These are phyloP conservation scores for Colletotrichum orchidophilum DNA, from an alignment of 2,329 filamentous ascomycete genomes.

Conservation along the genomic window DNA sequence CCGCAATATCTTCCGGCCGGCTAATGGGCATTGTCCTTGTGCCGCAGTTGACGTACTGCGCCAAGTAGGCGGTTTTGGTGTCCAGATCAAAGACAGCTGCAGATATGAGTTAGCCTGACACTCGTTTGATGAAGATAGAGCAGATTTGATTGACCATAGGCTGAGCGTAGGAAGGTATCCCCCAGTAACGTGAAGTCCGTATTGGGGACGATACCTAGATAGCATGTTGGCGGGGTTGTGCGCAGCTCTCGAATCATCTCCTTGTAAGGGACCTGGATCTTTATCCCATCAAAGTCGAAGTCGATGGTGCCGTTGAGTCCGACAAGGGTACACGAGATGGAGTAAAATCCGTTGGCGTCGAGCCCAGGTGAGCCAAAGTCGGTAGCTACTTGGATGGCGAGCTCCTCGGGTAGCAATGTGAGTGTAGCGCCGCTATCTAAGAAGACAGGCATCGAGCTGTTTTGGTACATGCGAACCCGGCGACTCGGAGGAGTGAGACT, in stretches of 20 bases:
- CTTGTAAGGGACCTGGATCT: slow-evolving; percentile 58
- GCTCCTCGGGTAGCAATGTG: slow-evolving; percentile 68
- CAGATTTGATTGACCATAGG: slow-evolving; percentile 53
- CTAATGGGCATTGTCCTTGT: slow-evolving; percentile 37
- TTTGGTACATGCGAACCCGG: slow-evolving; percentile 37
- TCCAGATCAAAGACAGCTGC: slow-evolving; percentile 62
- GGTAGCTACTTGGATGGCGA: slow-evolving; percentile 60
- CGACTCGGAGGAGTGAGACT: slow-evolving; percentile 51
- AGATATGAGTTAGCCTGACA: not conserved
- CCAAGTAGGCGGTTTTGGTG: slow-evolving; percentile 57
- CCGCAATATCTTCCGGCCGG: slow-evolving; percentile 22
- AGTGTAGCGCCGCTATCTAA: slow-evolving; percentile 77
- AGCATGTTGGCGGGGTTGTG: slow-evolving; percentile 48
- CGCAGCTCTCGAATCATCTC: slow-evolving; percentile 56
- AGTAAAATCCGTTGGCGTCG: slow-evolving; percentile 55
- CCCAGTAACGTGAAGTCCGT: slow-evolving; percentile 62
- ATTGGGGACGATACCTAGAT: slow-evolving; percentile 59
- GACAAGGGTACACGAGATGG: slow-evolving; percentile 55
- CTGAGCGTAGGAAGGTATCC: slow-evolving; percentile 66
- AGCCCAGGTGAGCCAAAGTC: slow-evolving; percentile 56
- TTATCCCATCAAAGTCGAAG: slow-evolving; percentile 59
- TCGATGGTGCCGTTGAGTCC: slow-evolving; percentile 53
- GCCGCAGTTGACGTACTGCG: slow-evolving; percentile 62
- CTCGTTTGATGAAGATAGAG: not conserved
- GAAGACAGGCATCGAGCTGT: slow-evolving; percentile 64